Evolutionary conservation across 257 asterid species (phyloP).

Genomic region (Apocynum venetum): DNA sequence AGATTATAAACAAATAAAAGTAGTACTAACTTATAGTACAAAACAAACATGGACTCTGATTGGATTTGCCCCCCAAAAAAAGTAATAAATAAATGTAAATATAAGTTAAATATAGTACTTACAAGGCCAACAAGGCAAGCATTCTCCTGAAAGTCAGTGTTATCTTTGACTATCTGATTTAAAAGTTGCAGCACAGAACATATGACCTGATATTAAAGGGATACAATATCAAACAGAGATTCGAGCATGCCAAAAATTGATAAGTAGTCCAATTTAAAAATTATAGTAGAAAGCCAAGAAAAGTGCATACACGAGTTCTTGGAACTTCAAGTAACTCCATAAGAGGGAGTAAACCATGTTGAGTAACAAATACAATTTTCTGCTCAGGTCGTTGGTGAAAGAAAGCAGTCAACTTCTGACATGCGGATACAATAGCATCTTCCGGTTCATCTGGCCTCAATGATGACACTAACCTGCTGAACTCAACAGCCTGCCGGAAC

Average conservation of each 20-base stretch:
- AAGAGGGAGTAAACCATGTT: slow-evolving; percentile 93
- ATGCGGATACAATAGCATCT: slow-evolving; percentile 77
- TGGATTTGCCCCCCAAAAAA: not conserved
- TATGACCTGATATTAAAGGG: slow-evolving; percentile 48
- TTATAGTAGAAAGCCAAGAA: slow-evolving; percentile 21
- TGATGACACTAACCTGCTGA: slow-evolving; percentile 77
- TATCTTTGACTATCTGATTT: slow-evolving; percentile 85
- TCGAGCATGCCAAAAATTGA: not conserved
- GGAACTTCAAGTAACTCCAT: slow-evolving; percentile 96
- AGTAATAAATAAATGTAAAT: not conserved
- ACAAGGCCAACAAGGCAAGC: slow-evolving; percentile 98
- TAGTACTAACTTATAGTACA: not conserved
- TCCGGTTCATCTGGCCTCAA: slow-evolving; percentile 95
- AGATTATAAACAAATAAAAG: slow-evolving; percentile 10
- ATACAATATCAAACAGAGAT: slow-evolving; percentile 2
- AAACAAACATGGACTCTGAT: too few relatives aligned
- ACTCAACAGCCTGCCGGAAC: slow-evolving; percentile 76
- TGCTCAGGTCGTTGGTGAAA: slow-evolving; percentile 89
- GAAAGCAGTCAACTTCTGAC: slow-evolving; percentile 84
- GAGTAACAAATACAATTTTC: slow-evolving; percentile 83
- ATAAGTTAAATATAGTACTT: slow-evolving; percentile 27
- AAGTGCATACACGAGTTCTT: slow-evolving; percentile 63
- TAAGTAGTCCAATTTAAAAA: slow-evolving; percentile 5
- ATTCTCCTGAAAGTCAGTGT: slow-evolving; percentile 88
- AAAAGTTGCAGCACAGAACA: slow-evolving; percentile 92